Conservation (phyloP, 768 basidiomycete species). For the Collybia sp. region DNA sequence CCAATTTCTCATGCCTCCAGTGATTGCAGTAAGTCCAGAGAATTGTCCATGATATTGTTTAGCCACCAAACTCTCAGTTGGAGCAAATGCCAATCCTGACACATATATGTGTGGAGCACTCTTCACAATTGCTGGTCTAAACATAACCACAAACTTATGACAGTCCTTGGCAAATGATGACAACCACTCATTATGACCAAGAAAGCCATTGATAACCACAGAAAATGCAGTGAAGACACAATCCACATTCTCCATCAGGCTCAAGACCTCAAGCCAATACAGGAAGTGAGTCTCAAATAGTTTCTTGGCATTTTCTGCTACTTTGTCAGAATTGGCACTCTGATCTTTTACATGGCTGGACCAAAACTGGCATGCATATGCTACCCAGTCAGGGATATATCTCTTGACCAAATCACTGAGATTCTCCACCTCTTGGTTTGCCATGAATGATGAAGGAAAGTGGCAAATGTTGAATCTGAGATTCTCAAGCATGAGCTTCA, state of each 20-base stretch:
- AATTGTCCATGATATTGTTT: constrained; percentile 7
- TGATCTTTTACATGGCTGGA: constrained; percentile 15
- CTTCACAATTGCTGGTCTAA: constrained; percentile 19
- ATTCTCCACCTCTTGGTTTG: constrained; percentile 20
- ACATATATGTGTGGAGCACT: constrained; percentile 33
- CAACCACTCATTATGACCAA: not conserved
- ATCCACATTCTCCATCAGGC: constrained; percentile 9
- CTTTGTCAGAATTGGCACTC: too few relatives aligned
- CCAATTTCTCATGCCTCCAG: too few relatives aligned
- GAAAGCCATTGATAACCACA: not conserved
- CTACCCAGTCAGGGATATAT: constrained; percentile 21
- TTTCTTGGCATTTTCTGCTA: not conserved
- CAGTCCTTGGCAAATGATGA: constrained; percentile 14
- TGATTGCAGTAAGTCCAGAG: not conserved
- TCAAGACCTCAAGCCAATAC: constrained; percentile 35
- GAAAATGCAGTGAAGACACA: constrained; percentile 7
- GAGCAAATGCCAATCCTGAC: constrained; percentile 30
- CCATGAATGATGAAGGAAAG: constrained; percentile 25
- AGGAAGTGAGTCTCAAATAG: constrained; percentile 15
- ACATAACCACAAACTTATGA: constrained; percentile 22
- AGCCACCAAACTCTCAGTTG: constrained; percentile 16
- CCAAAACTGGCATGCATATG: constrained; percentile 34
- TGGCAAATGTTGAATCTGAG: constrained; percentile 36
- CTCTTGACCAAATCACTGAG: constrained; percentile 10
- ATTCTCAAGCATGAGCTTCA: constrained; percentile 22